phyloP scores from a whole-genome alignment of 257 asterid species.

The Capsicum rhomboideum region DNA sequence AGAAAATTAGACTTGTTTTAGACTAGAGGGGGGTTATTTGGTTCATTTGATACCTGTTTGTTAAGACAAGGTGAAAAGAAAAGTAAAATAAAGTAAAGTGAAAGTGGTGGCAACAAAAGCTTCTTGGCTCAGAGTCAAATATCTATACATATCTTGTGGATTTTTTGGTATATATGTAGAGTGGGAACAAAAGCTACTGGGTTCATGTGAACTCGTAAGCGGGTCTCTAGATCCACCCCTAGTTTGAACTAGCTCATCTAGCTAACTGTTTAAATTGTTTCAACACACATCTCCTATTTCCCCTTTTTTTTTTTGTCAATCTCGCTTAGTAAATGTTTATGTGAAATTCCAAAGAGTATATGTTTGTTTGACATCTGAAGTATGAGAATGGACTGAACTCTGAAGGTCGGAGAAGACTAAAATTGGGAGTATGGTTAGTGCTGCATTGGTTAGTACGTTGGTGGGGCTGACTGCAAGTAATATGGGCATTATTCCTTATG shows the following conservation, averaged over 20 bases:
- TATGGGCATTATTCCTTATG: conserved; percentile 68
- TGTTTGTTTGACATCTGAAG: conserved; percentile 1
- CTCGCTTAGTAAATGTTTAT: not conserved
- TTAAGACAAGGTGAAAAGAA: no score
- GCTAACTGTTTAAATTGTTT: not conserved
- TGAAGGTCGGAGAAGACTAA: conserved; percentile 83
- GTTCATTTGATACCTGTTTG: no score
- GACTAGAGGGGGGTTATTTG: no score
- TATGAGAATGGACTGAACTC: conserved; percentile 5
- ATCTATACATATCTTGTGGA: not conserved
- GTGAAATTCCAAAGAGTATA: not conserved
- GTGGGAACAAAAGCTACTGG: not conserved
- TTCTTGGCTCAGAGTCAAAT: not conserved
- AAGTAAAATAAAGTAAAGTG: no score
- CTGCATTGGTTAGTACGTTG: conserved; percentile 67
- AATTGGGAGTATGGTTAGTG: conserved; percentile 82
- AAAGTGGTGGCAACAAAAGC: no score
- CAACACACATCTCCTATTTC: not conserved
- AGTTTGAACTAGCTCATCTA: not conserved
- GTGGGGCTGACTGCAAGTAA: conserved; percentile 77
- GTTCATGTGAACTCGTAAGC: not conserved
- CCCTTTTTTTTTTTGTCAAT: not conserved
- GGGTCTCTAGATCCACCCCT: not conserved
- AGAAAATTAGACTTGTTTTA: not conserved
- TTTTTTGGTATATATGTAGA: not conserved